Base-by-base conservation (phyloP, 2,329 filamentous ascomycete genomes). In the Pyrenochaeta sp. region DNA sequence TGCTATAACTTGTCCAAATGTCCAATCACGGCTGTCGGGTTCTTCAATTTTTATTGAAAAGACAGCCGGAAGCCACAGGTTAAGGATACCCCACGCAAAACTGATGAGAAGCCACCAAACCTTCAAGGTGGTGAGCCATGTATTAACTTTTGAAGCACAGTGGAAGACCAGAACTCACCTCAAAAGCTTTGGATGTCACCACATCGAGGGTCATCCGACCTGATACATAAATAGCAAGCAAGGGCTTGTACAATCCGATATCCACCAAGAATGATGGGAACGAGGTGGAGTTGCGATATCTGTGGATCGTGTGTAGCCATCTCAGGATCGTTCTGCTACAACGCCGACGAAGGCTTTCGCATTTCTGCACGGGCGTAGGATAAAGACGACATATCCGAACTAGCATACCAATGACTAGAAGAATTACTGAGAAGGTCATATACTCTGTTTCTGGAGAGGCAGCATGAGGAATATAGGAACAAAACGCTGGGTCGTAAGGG, bases 51-150 rank as follows among this genome's bases (percentile, higher is more conserved):
- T 1, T 30, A 30, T 30, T 30, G 24, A 19, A 13, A 19, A 19
- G 19, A 19, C 19, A 19, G 19, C 19, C 19, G 8, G 54, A 43
- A 36, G 30, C 54, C 51, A 55, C 8, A 62, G 44, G 22, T 59
- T 62, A 1, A 59, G 25, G 0, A 39, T 24, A 12, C 56, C 55
- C 59, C 55, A 61, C 12, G n/a, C 24, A 36, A 51, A 56, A 27
- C 55, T 59, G 15, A 59, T 25, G 3, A 54, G 40, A 15, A 62
- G 30, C 56, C 59, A 61, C 55, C 59, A 61, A 10, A 59, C 45
- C 57, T 56, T 22, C n/a, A 22, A 2, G 1, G 13, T 22, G 22
- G 3, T 15, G 9, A 30, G 28, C 28, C 28, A 30, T 30, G 28
- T 30, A 9, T 9, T 30, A 2, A 5, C 9, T 5, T 5, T 30